phyloP scores from a whole-genome alignment of 176 grass and related monocot genomes.

The Avena insularis region DNA sequence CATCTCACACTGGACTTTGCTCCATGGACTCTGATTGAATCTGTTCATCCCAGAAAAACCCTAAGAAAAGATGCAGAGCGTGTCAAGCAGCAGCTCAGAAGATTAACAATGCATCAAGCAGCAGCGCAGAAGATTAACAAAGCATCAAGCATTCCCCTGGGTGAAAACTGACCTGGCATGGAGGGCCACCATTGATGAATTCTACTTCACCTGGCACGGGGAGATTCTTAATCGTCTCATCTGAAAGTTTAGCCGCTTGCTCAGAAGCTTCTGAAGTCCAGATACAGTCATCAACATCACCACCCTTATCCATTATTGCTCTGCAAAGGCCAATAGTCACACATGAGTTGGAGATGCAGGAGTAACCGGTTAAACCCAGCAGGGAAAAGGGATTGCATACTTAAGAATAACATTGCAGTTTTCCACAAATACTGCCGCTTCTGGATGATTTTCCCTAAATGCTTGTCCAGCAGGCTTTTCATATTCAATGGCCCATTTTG shows the following conservation, averaged over 20 bases:
- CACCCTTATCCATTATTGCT: slow-evolving; percentile 74
- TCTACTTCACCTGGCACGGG: slow-evolving; percentile 74
- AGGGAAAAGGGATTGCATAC: slow-evolving; percentile 21
- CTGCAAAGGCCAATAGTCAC: slow-evolving; percentile 35
- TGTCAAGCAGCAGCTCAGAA: not conserved
- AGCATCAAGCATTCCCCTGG: not conserved
- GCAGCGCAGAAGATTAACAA: not conserved
- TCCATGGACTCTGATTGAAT: slow-evolving; percentile 76
- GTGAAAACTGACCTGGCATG: slow-evolving; percentile 64
- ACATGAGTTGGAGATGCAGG: not conserved
- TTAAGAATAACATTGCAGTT: slow-evolving; percentile 87
- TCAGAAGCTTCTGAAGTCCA: slow-evolving; percentile 63
- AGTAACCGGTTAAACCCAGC: slow-evolving; percentile 9
- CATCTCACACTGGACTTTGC: slow-evolving; percentile 91
- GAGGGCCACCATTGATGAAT: slow-evolving; percentile 89
- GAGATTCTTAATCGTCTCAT: slow-evolving; percentile 63
- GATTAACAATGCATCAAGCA: not conserved
- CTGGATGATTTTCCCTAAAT: slow-evolving; percentile 75
- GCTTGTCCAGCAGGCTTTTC: slow-evolving; percentile 80
- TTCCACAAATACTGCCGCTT: slow-evolving; percentile 71
- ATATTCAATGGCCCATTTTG: slow-evolving; percentile 90
- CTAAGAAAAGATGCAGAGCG: slow-evolving; percentile 34
- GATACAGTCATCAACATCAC: slow-evolving; percentile 67
- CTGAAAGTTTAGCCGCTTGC: slow-evolving; percentile 48
- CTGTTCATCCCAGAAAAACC: slow-evolving; percentile 85